Evolutionary conservation across 257 asterid species (phyloP), one percentile per base, ranked within the genome.

Genomic region (Datura wrightii): DNA sequence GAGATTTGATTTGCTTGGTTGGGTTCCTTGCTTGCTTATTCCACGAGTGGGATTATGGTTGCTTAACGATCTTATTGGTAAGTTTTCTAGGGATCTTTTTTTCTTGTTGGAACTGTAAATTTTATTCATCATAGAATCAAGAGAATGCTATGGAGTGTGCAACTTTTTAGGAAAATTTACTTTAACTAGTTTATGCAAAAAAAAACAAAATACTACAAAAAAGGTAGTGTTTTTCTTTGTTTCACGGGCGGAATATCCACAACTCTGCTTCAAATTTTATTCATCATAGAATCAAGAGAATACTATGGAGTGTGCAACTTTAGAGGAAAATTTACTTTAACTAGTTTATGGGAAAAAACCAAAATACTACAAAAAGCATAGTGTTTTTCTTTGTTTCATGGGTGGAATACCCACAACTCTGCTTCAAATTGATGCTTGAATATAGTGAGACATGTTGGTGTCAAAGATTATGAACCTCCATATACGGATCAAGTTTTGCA

Each of bases 281-380:
- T 60, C 69, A 60, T 4, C 69, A 60, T 60, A 60, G 69, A 60
- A 60, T 60, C 39, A 60, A 60, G 69, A 9, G 69, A 60, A 60
- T 60, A 39, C 15, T 60, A 60, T 9, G 37, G 37, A 19, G 4
- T 60, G 69, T 60, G 69, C 69, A 19, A 24, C 69, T 19, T 60
- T 9, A 7, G 9, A 60, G 69, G 69, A 60, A 60, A 60, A 60
- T 4, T 9, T 60, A 60, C 66, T 59, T 59, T n/a, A 9, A 24
- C 37, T 10, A 24, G 11, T 24, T 60, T 9, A 60, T 60, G 14
- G 37, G 15, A 11, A 24, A 4, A 60, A 60, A 60, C 5, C 15
- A 24, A 60, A 24, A 60, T 60, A 60, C 67, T 60, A 60, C 37
- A 60, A 60, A 11, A 60, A 60, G 39, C 15, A 24, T 60, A 60